Percentiles rank a stretch among this genome's conserved stretches.
phyloP scores from a whole-genome alignment of 495 filamentous ascomycete genomes.

The Xylaria flabelliformis region DNA sequence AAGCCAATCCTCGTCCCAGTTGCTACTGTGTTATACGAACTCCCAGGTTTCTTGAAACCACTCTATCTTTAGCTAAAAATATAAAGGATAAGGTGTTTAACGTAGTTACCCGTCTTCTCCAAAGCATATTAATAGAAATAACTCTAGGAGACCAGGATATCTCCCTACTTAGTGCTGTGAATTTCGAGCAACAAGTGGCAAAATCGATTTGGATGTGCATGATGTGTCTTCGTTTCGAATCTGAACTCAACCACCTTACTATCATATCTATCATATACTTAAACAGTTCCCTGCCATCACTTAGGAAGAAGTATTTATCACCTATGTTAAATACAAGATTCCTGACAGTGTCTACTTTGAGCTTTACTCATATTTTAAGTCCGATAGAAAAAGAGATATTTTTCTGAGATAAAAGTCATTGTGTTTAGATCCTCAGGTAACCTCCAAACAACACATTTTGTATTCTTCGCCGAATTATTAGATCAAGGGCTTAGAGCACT shows the following conservation, averaged over 20 bases:
- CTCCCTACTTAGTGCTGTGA: not conserved
- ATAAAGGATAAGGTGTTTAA: not conserved
- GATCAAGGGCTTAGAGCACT: too few species aligned
- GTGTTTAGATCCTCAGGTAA: too few species aligned
- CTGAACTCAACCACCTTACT: not conserved
- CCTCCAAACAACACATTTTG: too few species aligned
- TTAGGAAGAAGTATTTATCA: too few species aligned
- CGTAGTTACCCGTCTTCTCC: not conserved
- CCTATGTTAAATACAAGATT: too few species aligned
- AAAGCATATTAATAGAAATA: too few species aligned
- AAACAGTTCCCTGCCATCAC: too few species aligned
- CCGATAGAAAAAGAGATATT: too few species aligned
- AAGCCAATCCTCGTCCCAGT: not conserved
- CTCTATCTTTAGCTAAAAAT: not conserved
- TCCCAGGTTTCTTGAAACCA: not conserved
- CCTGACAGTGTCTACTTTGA: too few species aligned
- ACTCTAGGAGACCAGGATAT: not conserved
- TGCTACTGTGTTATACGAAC: not conserved
- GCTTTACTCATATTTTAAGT: too few species aligned
- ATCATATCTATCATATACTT: not conserved
- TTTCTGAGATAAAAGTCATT: too few species aligned
- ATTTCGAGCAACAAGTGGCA: not conserved
- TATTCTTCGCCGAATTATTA: too few species aligned
- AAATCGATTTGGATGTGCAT: not conserved
- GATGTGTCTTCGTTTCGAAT: not conserved